These are phyloP conservation scores for Panaeolus papilionaceus DNA, from an alignment of 768 basidiomycete genomes.

Conservation along the genomic window DNA sequence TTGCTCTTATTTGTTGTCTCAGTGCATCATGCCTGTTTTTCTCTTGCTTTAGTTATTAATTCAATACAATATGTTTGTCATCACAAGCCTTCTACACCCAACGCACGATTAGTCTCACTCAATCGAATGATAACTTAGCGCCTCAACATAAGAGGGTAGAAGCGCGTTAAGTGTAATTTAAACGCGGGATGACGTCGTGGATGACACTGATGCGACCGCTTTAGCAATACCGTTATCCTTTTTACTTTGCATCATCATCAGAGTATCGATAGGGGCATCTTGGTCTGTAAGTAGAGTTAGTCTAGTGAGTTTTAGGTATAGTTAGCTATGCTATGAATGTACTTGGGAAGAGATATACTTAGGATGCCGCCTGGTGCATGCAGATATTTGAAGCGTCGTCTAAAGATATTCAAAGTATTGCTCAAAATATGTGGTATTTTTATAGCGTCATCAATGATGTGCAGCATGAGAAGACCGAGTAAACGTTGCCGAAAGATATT, in stretches of 20 bases:
- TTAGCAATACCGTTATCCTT: not conserved
- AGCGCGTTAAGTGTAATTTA: not conserved
- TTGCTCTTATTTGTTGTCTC: no score
- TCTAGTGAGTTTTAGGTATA: not conserved
- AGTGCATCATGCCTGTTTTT: no score
- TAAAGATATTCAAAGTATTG: not conserved
- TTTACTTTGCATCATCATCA: not conserved
- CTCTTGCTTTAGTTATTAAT: no score
- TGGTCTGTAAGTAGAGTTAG: not conserved
- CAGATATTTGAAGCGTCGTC: not conserved
- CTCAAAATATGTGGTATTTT: not conserved
- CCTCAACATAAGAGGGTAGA: not conserved
- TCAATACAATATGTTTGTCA: no score
- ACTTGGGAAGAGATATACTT: not conserved
- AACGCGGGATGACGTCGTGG: not conserved
- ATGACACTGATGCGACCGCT: not conserved
- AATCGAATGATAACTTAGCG: no score
- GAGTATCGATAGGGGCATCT: not conserved
- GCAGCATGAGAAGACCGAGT: not conserved
- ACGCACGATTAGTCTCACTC: no score
- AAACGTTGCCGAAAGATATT: not conserved
- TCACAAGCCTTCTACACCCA: no score
- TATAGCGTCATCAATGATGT: not conserved
- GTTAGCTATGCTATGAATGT: not conserved
- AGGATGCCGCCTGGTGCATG: not conserved